Conservation (phyloP, 1,284 basidiomycete species). For the Ustilago xerochloae region DNA sequence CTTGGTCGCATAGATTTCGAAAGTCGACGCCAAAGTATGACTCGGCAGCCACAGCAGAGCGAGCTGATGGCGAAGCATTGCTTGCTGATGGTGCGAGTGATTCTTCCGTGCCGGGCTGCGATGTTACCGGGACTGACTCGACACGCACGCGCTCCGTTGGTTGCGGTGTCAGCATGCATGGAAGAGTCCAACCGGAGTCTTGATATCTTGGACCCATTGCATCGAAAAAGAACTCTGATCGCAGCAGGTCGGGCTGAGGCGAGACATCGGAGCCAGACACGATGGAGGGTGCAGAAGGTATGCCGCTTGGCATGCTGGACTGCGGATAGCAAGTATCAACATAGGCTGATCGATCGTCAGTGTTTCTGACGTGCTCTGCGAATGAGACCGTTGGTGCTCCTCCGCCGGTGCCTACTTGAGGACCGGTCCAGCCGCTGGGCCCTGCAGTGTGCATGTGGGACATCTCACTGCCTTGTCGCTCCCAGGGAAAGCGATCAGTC, state of each 20-base stretch:
- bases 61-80: constrained; percentile 6
- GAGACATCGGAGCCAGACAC: neutral
- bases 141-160: constrained; percentile 23
- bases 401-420: neutral
- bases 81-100: neutral
- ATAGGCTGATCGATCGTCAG: neutral
- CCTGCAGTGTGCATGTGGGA: neutral
- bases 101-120: neutral
- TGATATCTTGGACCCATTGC: constrained; percentile 4
- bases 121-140: constrained; percentile 8
- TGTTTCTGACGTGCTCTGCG: constrained; percentile 1
- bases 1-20: constrained; percentile 21
- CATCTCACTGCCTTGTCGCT: constrained; percentile 5
- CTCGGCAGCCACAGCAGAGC: constrained; percentile 9
- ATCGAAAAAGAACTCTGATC: constrained; percentile 34
- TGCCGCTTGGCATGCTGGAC: neutral
- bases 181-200: constrained; percentile 9
- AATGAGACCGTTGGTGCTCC: neutral
- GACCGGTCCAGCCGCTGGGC: neutral
- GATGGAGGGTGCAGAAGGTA: neutral
- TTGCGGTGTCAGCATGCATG: constrained; percentile 17
- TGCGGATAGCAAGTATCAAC: neutral
- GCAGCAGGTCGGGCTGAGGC: constrained; percentile 9
- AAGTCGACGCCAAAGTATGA: constrained; percentile 19
- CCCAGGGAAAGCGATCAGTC: constrained; percentile 12